Percentiles rank a stretch among this genome's conserved stretches.
Evolutionary conservation across 305 asterid genomes (phyloP).

Genomic region (Fraxinus paxiana): DNA sequence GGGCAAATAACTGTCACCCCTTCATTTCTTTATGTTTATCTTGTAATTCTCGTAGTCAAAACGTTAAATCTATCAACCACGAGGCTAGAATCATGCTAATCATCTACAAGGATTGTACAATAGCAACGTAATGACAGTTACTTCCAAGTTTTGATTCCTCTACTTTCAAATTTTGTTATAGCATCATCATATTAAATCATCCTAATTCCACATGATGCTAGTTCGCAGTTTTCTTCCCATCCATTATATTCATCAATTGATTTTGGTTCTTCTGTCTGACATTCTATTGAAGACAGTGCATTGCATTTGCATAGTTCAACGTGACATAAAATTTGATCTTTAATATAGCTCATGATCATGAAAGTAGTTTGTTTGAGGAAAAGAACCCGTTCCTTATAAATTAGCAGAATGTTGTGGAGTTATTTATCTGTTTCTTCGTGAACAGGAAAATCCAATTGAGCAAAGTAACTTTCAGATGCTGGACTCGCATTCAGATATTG

Average conservation of each 20-base stretch:
- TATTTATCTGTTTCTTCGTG: conserved; percentile 33
- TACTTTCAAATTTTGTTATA: not conserved
- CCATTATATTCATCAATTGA: not conserved
- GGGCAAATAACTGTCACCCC: not conserved
- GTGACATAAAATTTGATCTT: conserved; percentile 31
- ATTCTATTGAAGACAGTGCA: conserved; percentile 30
- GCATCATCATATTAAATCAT: not conserved
- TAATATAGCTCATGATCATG: conserved; percentile 29
- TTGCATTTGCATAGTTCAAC: conserved; percentile 26
- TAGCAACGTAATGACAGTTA: not conserved
- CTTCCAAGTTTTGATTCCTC: not conserved
- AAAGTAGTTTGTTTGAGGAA: conserved; percentile 35
- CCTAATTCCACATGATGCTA: not conserved
- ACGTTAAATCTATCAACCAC: not conserved
- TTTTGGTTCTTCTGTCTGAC: conserved; percentile 19
- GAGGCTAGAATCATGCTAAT: not conserved
- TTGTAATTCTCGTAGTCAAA: not conserved
- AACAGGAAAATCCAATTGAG: conserved; percentile 42
- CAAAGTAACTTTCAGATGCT: conserved; percentile 40
- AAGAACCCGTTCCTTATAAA: conserved; percentile 39
- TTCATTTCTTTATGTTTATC: not conserved
- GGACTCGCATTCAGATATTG: conserved; percentile 37
- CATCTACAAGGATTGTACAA: not conserved
- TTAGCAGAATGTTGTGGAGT: conserved; percentile 37
- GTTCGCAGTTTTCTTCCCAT: not conserved